Percentiles rank a stretch among this genome's conserved stretches.
phyloP scores from a whole-genome alignment of 164 flowering plant species.

The Cinnamomum micranthum region DNA sequence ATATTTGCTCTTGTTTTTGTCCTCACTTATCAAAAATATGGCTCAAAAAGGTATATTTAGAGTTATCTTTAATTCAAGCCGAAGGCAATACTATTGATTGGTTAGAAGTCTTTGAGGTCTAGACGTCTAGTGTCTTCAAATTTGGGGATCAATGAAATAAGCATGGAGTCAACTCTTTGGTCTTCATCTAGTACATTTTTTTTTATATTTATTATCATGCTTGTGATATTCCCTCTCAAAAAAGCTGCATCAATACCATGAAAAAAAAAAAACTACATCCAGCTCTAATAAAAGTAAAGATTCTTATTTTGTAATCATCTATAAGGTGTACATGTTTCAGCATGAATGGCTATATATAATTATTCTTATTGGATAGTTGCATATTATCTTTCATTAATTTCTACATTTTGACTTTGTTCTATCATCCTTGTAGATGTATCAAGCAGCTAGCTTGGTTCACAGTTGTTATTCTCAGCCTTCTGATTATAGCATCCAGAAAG shows the following conservation, averaged over 20 bases:
- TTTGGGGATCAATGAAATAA: not conserved
- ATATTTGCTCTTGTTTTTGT: slow-evolving; percentile 92
- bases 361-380: not conserved
- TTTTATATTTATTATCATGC: not conserved
- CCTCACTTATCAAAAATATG: slow-evolving; percentile 88
- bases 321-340: not conserved
- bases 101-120: not conserved
- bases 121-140: not conserved
- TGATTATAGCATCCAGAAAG: slow-evolving; percentile 90
- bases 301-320: no score
- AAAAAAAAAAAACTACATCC: no score
- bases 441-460: slow-evolving; percentile 79
- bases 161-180: not conserved
- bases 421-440: slow-evolving; percentile 42
- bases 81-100: no score
- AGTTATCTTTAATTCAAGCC: not conserved
- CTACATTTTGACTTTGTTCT: not conserved
- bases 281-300: no score
- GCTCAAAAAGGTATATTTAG: slow-evolving; percentile 57
- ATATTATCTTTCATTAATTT: not conserved
- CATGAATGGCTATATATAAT: not conserved
- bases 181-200: not conserved
- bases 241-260: no score
- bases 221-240: not conserved
- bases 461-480: slow-evolving; percentile 66